Percentiles rank a stretch among this genome's conserved stretches.
These are phyloP conservation scores for Chrysochromulina tobinii DNA, from an alignment of 78 protist genomes.

Conservation along the genomic window DNA sequence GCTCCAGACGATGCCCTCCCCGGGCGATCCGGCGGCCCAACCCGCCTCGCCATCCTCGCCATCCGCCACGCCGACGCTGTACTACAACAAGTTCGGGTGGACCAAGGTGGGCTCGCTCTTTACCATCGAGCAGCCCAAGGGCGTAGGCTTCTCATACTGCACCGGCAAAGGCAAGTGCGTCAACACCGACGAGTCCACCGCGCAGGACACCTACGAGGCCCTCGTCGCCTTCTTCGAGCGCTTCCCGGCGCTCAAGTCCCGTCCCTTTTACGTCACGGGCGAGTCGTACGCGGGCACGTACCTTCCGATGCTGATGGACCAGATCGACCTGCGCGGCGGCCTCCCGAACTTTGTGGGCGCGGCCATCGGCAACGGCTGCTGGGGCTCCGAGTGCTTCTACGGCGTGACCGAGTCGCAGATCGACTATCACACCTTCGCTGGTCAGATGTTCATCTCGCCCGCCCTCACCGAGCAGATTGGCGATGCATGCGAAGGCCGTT, in stretches of 20 bases:
- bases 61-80: too few relatives aligned
- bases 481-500: too few relatives aligned
- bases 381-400: slow-evolving; percentile 14
- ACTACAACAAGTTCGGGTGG: slow-evolving; percentile 31
- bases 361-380: slow-evolving; percentile 26
- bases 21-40: too few relatives aligned
- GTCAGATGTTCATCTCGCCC: neutral
- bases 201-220: slow-evolving; percentile 40
- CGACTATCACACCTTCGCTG: neutral
- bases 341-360: neutral
- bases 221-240: slow-evolving; percentile 35
- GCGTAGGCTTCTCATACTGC: slow-evolving; percentile 66
- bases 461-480: neutral
- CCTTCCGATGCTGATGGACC: slow-evolving; percentile 39
- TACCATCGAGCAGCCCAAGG: slow-evolving; percentile 60
- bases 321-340: neutral
- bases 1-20: neutral
- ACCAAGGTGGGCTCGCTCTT: slow-evolving; percentile 59
- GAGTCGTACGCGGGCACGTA: slow-evolving; percentile 75
- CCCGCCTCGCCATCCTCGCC: too few relatives aligned
- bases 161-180: neutral
- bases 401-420: neutral
- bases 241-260: slow-evolving; percentile 43
- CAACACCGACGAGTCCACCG: slow-evolving; percentile 40
- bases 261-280: slow-evolving; percentile 60